Base-by-base conservation (phyloP, 768 basidiomycete species). In the Trametopsis cervina region DNA sequence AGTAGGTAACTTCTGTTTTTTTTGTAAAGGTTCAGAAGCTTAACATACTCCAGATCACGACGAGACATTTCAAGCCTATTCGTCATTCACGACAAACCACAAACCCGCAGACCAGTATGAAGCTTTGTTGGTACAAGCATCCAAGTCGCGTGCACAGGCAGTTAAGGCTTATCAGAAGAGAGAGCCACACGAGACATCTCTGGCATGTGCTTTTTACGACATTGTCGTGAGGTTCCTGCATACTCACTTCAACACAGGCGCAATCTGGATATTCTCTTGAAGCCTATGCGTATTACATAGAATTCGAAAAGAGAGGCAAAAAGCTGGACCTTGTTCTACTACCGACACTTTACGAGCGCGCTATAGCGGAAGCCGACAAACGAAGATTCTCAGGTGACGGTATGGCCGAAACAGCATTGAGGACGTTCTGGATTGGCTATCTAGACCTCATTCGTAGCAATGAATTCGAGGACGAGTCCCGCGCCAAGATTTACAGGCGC, bases 11-110 rank as follows among this genome's bases (percentile, higher is more conserved):
- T 18, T 38, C 4, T 15, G 0, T n/a, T 20, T 13, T n/a, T n/a
- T 18, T 22, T 23, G 26, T 54, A n/a, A 44, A 42, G 17, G 9
- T 7, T 22, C 26, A 33, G 12, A 26, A 33, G 26, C 33, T 15
- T 4, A 26, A 4, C 7, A 38, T 46, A 40, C 42, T 17, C n/a
- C 57, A 93, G 90, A 79, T 50, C 75, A 83, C 47, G 89, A 90
- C 35, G 78, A 86, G 12, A 94, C 92, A 0, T 83, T 83, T 47
- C 83, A 89, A 57, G 73, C 78, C 2, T 98, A 95, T 62, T 96
- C 94, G 0, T 77, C 83, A 0, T 96, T 97, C 67, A 89, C 90
- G 13, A 89, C 91, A 0, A 76, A 78, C 46, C 76, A 86, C 63
- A 78, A 82, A 56, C 78, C 85, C 12, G 70, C 82, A 0, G 67